A percentile compares a stretch with the other conserved stretches of the same genome.
These are phyloP conservation scores for Hyphodiscus hymeniophilus DNA, from an alignment of 495 filamentous ascomycete genomes.

Conservation along the genomic window DNA sequence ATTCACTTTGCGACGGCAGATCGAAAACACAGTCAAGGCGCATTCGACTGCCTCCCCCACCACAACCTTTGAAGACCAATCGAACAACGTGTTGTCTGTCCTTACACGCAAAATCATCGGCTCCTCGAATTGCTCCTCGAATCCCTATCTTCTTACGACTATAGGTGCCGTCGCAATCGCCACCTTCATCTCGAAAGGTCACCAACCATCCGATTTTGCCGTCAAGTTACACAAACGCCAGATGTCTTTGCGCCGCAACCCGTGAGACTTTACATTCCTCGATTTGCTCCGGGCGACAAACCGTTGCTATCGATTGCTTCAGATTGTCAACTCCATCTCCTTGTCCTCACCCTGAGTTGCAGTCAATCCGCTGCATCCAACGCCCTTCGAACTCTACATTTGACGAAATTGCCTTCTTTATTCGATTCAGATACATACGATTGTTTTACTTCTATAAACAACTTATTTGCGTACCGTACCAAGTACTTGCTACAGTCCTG, in stretches of 20 bases:
- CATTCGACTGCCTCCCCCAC: conserved; percentile 2
- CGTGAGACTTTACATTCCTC: background rate
- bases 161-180: background rate
- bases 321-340: background rate
- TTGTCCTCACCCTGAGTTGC: background rate
- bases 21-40: background rate
- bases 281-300: background rate
- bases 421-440: background rate
- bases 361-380: background rate
- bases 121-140: background rate
- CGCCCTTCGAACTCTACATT: background rate
- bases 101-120: conserved; percentile 5
- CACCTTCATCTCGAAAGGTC: background rate
- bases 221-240: background rate
- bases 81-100: conserved; percentile 5
- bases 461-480: conserved; percentile 2
- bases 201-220: background rate
- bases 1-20: background rate
- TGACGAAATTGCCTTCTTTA: conserved; percentile 9
- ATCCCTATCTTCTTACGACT: background rate
- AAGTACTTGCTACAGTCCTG: conserved; percentile 6
- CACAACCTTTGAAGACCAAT: background rate
- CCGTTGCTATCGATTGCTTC: background rate
- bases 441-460: conserved; percentile 11
- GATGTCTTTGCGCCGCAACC: background rate